Base-by-base conservation (phyloP, 768 basidiomycete species). In the Lactarius deliciosus region DNA sequence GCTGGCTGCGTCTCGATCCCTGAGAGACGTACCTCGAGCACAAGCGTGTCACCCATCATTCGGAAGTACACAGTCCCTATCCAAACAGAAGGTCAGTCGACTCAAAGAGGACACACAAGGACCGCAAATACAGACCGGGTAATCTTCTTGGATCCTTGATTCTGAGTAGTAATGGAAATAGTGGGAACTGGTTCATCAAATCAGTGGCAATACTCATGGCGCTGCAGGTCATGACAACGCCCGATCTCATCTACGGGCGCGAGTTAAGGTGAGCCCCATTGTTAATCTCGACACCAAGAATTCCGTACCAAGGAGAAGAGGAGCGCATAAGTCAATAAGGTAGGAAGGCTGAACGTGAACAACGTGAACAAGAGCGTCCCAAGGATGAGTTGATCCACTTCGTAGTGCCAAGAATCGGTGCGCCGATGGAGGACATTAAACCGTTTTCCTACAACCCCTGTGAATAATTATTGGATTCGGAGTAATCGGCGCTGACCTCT, bases 301-400 rank as follows among this genome's bases (percentile, higher is more conserved):
- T 36, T 41, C 25, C 61, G n/a, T 63, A 86, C 94, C 74, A 79
- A 86, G 9, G 89, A 89, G 69, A 98, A 98, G 5, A 96, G 78
- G 0, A 85, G 77, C 70, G 97, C 94, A 75, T 97, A 99, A 0
- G 88, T 90, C 38, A 92, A 72, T 4, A 96, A 85, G 0, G 96
- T 98, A 2, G 96, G 91, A 72, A 91, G 85, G 15, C 95, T 77
- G 74, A 96, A 91, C 9, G 89, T 84, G 15, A 92, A 77, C 20
- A 94, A 81, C 0, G 92, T 91, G 79, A 95, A 92, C 60, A 96
- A 78, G 63, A 94, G 87, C 0, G 97, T 96, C 5, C 96, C 96
- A 41, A 98, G 89, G n/a, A 98, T 80, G 2, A 98, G 83, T 74
- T 98, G 94, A 75, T 98, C 96, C 32, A 95, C 82, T 61, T 94